Percentiles rank a stretch among this genome's conserved stretches.
Conservation (phyloP, 2,329 filamentous ascomycete species). For the Alternaria burnsii region DNA sequence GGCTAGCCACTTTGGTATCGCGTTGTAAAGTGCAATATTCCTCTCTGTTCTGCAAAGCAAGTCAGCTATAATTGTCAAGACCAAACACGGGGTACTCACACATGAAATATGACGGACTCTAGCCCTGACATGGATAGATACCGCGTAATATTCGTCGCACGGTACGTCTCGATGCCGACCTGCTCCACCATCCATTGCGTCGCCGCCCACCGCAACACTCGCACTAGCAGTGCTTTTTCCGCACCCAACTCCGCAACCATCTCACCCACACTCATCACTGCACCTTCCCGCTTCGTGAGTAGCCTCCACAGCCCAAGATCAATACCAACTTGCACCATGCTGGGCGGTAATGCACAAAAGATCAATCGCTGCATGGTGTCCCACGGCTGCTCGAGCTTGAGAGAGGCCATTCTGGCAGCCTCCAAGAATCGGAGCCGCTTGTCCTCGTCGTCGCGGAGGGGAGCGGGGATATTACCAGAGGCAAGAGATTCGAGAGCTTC, state of each 20-base stretch:
- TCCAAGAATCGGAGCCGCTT: conserved; percentile 12
- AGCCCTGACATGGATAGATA: conserved; percentile 9
- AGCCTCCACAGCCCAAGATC: conserved; percentile 12
- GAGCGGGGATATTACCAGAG: conserved; percentile 1
- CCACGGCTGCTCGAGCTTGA: conserved; percentile 13
- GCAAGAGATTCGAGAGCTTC: conserved; percentile 8
- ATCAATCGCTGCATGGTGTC: conserved; percentile 12
- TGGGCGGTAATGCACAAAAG: conserved; percentile 10
- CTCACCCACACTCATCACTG: conserved; percentile 6
- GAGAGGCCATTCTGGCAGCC: conserved; percentile 10
- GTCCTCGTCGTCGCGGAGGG: conserved; percentile 5
- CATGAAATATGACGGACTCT: conserved; percentile 11
- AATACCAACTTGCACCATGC: conserved; percentile 12
- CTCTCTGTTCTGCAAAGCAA: conserved; percentile 5
- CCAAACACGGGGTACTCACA: not conserved
- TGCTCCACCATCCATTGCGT: conserved; percentile 17
- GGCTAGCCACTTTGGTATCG: conserved; percentile 13
- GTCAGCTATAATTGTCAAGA: not conserved
- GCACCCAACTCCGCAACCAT: conserved; percentile 7
- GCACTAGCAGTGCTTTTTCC: conserved; percentile 7
- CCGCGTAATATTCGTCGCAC: conserved; percentile 7
- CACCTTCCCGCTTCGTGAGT: not conserved
- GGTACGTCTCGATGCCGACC: conserved; percentile 7
- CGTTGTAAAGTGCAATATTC: conserved; percentile 11
- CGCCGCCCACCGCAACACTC: conserved; percentile 7